phyloP scores from a whole-genome alignment of 2,329 filamentous ascomycete genomes.

The Aureobasidium sp. region DNA sequence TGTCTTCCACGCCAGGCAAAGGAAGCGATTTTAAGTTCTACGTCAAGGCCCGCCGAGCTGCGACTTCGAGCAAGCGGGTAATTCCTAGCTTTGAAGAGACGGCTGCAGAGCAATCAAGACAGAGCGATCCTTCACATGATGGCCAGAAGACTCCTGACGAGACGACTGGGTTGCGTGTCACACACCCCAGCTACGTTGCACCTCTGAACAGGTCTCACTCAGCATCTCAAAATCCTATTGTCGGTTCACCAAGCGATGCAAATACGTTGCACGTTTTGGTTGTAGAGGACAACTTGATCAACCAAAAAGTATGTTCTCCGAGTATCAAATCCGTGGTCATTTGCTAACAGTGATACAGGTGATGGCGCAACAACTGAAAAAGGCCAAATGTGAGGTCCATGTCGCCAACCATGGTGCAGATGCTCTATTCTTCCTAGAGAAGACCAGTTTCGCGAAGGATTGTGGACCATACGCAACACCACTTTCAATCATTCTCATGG shows the following conservation, averaged over 20 bases:
- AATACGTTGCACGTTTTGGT: slow-evolving; percentile 19
- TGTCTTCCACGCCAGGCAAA: slow-evolving; percentile 47
- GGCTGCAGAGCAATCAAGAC: neutral
- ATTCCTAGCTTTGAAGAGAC: neutral
- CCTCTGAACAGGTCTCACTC: slow-evolving; percentile 9
- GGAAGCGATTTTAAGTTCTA: slow-evolving; percentile 63
- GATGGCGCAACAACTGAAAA: slow-evolving; percentile 33
- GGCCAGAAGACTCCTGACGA: neutral
- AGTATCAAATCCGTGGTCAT: neutral
- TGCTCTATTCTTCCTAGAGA: slow-evolving; percentile 29
- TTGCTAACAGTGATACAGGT: slow-evolving; percentile 17
- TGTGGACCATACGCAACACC: neutral
- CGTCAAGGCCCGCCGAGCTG: slow-evolving; percentile 48
- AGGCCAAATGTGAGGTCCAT: slow-evolving; percentile 29
- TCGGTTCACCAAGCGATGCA: neutral
- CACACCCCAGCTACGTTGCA: neutral
- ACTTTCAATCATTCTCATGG: slow-evolving; percentile 56
- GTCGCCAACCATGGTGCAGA: slow-evolving; percentile 35
- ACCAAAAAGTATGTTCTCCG: slow-evolving; percentile 27
- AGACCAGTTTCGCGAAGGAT: slow-evolving; percentile 19
- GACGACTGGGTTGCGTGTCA: neutral
- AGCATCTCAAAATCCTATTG: slow-evolving; percentile 6
- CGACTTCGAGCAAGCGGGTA: neutral
- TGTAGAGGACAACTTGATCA: slow-evolving; percentile 35
- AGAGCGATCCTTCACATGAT: neutral